Base-by-base conservation (phyloP, 495 filamentous ascomycete genomes). In the Aspergillus mulundensis region DNA sequence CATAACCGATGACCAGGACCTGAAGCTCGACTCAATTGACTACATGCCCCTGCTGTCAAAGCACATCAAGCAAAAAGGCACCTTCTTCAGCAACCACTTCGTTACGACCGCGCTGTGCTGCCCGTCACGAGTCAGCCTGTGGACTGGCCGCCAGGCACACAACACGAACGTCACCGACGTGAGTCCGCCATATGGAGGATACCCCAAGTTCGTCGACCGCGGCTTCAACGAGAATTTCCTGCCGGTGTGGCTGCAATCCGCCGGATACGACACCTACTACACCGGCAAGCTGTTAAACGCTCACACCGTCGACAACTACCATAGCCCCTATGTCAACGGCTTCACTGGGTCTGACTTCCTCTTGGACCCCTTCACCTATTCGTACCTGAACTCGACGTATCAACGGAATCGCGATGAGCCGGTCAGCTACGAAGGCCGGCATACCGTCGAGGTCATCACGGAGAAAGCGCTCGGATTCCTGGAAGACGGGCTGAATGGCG, bases 151-250 rank as follows among this genome's bases (percentile, higher is more conserved):
- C 53, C 71, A 76, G 19, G 81, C 81, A 0, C 85, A 88, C 66
- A 88, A 88, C 62, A 87, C 84, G 21, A 88, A 88, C 58, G 83
- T 87, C 7, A 87, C 84, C 1, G 81, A 86, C 54, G 78, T 88
- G 4, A 69, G 62, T 49, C 79, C 83, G 0, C 84, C 81, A 7
- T 74, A 78, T 52, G 80, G 84, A 3, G 84, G 83, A 2, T 86
- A 85, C 54, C 82, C 83, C n/a, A 86, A 87, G 57, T 86, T 88
- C 60, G 61, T 84, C 40, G 66, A 62, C 5, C 74, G 81, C 32
- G 83, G 84, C 0, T 69, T 82, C 47, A 86, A 88, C 63, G 71
- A 81, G 2, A 73, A 77, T 47, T 87, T 81, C 52, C 74, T 88
- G 0, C 84, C 84, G 0, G 58, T 85, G 0, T 88, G 85, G 84